Evolutionary conservation across 345 rosid genomes (phyloP).

Genomic region (Tarenaya hassleriana): DNA sequence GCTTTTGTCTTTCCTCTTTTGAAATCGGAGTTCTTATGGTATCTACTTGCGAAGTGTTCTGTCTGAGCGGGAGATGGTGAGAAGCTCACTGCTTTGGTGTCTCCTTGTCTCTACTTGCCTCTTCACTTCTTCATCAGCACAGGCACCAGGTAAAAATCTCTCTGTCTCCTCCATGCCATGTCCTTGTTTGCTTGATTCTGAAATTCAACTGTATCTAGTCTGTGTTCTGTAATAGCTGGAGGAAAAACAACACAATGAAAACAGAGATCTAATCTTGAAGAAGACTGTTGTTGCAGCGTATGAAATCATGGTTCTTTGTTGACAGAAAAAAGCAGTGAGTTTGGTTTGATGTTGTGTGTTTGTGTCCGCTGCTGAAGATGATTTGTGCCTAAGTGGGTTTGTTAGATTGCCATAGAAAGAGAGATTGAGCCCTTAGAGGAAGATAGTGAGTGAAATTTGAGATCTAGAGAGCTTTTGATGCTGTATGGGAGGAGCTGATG

Average conservation of each 20-base stretch:
- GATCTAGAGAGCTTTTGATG: too few species aligned
- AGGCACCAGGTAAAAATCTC: slow-evolving; percentile 52
- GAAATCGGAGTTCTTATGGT: slow-evolving; percentile 22
- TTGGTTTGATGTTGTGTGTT: neutral
- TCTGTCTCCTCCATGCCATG: slow-evolving; percentile 3
- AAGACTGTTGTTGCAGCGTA: too few species aligned
- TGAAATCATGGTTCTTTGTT: too few species aligned
- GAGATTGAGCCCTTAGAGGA: slow-evolving; percentile 9
- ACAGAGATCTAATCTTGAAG: too few species aligned
- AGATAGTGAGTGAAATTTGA: too few species aligned
- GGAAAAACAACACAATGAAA: too few species aligned
- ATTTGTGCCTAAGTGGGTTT: slow-evolving; percentile 1
- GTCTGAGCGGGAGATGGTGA: slow-evolving; percentile 45
- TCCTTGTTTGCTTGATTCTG: too few species aligned
- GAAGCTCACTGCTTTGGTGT: slow-evolving; percentile 27
- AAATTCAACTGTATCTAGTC: too few species aligned
- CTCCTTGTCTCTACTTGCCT: slow-evolving; percentile 34
- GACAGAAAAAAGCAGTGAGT: too few species aligned
- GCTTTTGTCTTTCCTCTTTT: neutral
- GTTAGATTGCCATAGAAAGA: neutral
- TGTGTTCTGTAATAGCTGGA: too few species aligned
- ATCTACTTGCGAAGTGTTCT: slow-evolving; percentile 21
- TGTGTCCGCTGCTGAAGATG: too few species aligned
- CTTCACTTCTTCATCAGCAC: slow-evolving; percentile 43
- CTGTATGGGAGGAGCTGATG: too few species aligned